Evolutionary conservation across 2,329 filamentous ascomycete species (phyloP), one percentile per base, ranked within the genome.

Genomic region (Teratosphaeria nubilosa): DNA sequence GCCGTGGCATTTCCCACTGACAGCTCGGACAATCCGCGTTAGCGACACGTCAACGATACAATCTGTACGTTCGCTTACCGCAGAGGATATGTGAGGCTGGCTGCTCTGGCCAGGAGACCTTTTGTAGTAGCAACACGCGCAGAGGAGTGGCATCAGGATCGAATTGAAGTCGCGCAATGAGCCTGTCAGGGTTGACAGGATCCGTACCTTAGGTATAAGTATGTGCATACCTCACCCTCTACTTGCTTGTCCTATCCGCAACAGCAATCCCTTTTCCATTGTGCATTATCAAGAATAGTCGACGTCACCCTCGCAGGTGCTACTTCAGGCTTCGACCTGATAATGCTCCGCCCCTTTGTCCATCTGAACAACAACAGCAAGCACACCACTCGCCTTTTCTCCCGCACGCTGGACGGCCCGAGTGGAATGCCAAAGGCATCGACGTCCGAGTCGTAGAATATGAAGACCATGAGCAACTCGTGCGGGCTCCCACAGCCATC

Each of bases 231-330:
- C 14, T 14, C 14, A 10, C 37, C 16, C 16, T 48, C 7, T 16
- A n/a, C 41, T 48, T 9, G 41, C 41, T n/a, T 48, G 13, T 48
- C 41, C 41, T 20, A 4, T 9, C 41, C 16, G 41, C 41, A 48
- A n/a, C 41, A 48, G 6, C 10, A 37, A 37, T n/a, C 41, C n/a
- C 41, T 20, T 14, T 48, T 48, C 41, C 16, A 37, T 13, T 37
- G 11, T 13, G n/a, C 41, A n/a, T 9, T 48, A 20, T 20, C n/a
- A n/a, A 48, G 5, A 20, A 69, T 69, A 66, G 58, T 63, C 56
- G 64, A 58, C 14, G 61, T 70, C 51, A 67, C 68, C 13, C 60
- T 70, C 25, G 66, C 65, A 31, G 68, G 68, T 14, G 69, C 66
- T 14, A 66, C 59, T 9, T 62, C 63, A 37, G 68, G 68, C 56